Conservation (phyloP, 169 alveolate genomes). For the Plasmodium coatneyi region DNA sequence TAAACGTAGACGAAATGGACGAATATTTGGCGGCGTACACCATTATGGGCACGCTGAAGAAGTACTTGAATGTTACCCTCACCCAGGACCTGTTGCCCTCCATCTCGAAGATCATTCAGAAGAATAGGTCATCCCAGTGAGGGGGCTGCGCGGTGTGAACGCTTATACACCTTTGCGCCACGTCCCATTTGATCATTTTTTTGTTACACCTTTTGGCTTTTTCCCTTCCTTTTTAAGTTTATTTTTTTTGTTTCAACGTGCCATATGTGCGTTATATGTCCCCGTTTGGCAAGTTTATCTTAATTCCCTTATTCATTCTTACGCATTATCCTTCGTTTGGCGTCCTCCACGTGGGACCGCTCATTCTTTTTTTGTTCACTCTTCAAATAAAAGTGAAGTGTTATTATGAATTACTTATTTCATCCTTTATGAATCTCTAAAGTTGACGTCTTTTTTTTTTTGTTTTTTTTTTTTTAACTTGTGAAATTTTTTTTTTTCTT, state of each 20-base stretch:
- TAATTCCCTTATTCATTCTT: too few species aligned
- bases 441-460: neutral
- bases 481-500: neutral
- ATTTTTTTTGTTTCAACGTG: neutral
- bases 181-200: neutral
- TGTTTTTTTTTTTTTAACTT: neutral
- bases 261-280: neutral
- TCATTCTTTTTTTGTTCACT: neutral
- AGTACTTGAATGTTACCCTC: slow-evolving; percentile 53
- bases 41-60: slow-evolving; percentile 59
- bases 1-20: slow-evolving; percentile 57
- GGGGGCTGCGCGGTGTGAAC: neutral
- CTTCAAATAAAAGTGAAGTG: neutral
- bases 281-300: too few species aligned
- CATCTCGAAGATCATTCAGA: slow-evolving; percentile 67
- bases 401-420: neutral
- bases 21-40: slow-evolving; percentile 73
- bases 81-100: slow-evolving; percentile 74
- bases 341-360: neutral
- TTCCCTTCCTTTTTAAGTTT: neutral
- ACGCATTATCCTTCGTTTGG: neutral
- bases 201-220: neutral
- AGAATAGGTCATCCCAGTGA: slow-evolving; percentile 20
- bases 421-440: neutral
- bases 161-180: neutral